Evolutionary conservation across 31 red algal genomes (phyloP), one percentile per base, ranked within the genome.

Genomic region (Asparagopsis taxiformis): DNA sequence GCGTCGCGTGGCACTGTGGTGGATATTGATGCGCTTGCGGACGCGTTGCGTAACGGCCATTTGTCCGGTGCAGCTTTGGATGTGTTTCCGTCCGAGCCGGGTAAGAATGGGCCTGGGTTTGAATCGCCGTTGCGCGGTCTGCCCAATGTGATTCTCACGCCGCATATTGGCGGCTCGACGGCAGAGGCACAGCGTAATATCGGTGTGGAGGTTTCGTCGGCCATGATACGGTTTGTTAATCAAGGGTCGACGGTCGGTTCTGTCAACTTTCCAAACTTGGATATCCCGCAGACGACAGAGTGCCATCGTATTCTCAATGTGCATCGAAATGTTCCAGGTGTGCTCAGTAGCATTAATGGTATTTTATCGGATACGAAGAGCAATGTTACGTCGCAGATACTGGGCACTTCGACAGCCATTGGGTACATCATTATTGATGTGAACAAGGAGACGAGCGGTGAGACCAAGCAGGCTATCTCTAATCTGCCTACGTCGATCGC

Each of bases 381-480:
- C 50, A 97, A 97, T 57, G 93, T 97, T 34, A 79, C 71, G 11
- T 55, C 93, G 24, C 88, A 97, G 56, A 74, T 97, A 50, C 68
- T 97, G 17, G 87, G 93, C 9, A 97, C 93, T 24, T 91, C 84
- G 5, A 62, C 65, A 16, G 66, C 34, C 15, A 91, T 97, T 51
- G 93, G 93, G n/a, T 97, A 91, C 34, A 73, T 97, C 24, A 92
- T 97, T 53, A 85, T 97, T 38, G 93, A 97, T 60, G 39, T 97
- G 6, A 82, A 97, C 77, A 89, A 90, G 58, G 80, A 91, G 32
- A 89, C 84, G n/a, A 91, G 87, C 48, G 68, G 32, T 19, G 93
- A 97, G 37, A 92, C 89, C 0, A 97, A 91, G 57, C 36, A 49
- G 5, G 88, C 88, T 21, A 97, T 97, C 35, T 76, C 82, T 21